A percentile compares a stretch with the other conserved stretches of the same genome.
Evolutionary conservation across 257 asterid species (phyloP).

Genomic region (Catharanthus roseus): DNA sequence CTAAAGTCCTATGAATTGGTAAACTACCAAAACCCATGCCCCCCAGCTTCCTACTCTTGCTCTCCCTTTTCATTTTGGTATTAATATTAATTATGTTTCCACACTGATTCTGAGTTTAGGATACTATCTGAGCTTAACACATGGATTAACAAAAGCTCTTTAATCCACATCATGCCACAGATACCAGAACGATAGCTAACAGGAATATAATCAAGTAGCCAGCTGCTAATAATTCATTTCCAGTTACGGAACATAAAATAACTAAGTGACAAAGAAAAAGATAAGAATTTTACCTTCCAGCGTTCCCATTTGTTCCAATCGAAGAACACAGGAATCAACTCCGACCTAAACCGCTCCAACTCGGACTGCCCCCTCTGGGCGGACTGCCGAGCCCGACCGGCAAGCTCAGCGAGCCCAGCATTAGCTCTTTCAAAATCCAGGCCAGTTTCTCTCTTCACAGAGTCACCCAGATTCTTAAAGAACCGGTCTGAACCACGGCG

Average conservation of each 20-base stretch:
- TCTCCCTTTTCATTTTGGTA: neutral
- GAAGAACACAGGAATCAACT: slow-evolving; percentile 55
- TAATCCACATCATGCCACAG: neutral
- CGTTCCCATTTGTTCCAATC: slow-evolving; percentile 77
- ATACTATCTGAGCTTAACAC: no score
- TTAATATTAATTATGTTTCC: neutral
- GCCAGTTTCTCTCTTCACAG: slow-evolving; percentile 70
- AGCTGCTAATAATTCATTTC: slow-evolving; percentile 1
- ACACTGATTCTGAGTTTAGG: neutral
- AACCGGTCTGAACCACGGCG: slow-evolving; percentile 58
- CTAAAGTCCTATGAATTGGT: neutral
- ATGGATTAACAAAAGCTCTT: neutral
- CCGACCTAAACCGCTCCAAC: slow-evolving; percentile 44
- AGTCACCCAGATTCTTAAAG: slow-evolving; percentile 55
- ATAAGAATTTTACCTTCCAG: slow-evolving; percentile 66
- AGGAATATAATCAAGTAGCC: neutral
- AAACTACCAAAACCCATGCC: neutral
- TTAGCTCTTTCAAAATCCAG: slow-evolving; percentile 41
- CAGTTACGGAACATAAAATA: neutral
- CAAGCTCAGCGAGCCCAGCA: slow-evolving; percentile 30
- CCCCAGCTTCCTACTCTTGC: neutral
- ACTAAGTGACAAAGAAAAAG: neutral
- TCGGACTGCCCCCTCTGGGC: slow-evolving; percentile 28
- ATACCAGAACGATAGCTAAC: neutral
- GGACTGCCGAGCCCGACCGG: slow-evolving; percentile 35